These are phyloP conservation scores for Clonostachys rosea DNA, from an alignment of 2,329 filamentous ascomycete species.

Conservation along the genomic window DNA sequence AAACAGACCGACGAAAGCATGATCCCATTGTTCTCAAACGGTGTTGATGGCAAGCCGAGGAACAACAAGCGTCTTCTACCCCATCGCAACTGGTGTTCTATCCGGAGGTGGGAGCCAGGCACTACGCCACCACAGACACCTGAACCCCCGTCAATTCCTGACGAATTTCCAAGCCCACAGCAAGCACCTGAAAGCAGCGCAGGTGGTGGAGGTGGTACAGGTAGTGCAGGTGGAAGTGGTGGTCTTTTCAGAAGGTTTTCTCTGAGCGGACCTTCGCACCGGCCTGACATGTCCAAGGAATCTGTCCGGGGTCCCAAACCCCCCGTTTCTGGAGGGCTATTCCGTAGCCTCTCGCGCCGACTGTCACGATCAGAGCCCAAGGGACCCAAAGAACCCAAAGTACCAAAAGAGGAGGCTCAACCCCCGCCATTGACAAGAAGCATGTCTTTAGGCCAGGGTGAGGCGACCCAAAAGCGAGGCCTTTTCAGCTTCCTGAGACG, in stretches of 20 bases:
- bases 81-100: constrained; percentile 93
- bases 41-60: constrained; percentile 81
- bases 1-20: constrained; percentile 87
- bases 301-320: constrained; percentile 38
- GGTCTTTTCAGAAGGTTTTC: constrained; percentile 39
- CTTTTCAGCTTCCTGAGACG: constrained; percentile 36
- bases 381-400: constrained; percentile 13
- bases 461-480: constrained; percentile 28
- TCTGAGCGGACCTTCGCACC: constrained; percentile 26
- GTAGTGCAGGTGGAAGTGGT: not conserved
- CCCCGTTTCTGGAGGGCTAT: constrained; percentile 39
- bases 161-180: constrained; percentile 32
- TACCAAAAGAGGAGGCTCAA: constrained; percentile 7
- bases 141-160: constrained; percentile 42
- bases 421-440: constrained; percentile 46
- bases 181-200: constrained; percentile 10
- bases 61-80: constrained; percentile 90
- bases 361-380: constrained; percentile 4
- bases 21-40: constrained; percentile 87
- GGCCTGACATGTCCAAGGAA: constrained; percentile 28
- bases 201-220: constrained; percentile 17
- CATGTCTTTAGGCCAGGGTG: constrained; percentile 46
- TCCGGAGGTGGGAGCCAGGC: constrained; percentile 78
- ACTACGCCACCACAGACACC: constrained; percentile 69
- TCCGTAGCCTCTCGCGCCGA: constrained; percentile 27